Percentiles rank a stretch among this genome's conserved stretches.
Conservation (phyloP, 768 basidiomycete genomes). For the Psilocybe tampanensis region DNA sequence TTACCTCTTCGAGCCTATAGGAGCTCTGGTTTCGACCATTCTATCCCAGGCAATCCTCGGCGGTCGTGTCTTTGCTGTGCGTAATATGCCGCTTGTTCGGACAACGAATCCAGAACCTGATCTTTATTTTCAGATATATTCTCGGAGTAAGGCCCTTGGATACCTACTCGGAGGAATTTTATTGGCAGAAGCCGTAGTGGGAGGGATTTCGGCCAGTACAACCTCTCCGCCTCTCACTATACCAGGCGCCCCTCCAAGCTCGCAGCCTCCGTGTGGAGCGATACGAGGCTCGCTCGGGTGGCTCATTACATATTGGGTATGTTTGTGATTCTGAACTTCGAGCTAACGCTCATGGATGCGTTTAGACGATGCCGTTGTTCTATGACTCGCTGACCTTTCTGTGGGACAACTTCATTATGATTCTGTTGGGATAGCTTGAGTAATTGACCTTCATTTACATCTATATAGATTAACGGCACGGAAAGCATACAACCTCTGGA, state of each 20-base stretch:
- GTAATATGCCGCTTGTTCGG: neutral
- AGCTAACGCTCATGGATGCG: neutral
- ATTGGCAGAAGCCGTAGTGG: constrained; percentile 13
- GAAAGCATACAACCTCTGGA: constrained; percentile 15
- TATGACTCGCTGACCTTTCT: constrained; percentile 22
- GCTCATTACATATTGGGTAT: constrained; percentile 7
- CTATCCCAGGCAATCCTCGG: constrained; percentile 28
- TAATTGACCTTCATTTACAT: too few relatives aligned
- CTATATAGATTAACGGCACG: constrained; percentile 13
- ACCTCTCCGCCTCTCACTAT: constrained; percentile 13
- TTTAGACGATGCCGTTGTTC: constrained; percentile 17
- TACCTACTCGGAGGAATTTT: constrained; percentile 15
- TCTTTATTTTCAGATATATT: constrained; percentile 23
- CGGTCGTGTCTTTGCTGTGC: constrained; percentile 25
- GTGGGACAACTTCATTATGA: too few relatives aligned
- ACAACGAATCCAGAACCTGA: too few relatives aligned
- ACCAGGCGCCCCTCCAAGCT: constrained; percentile 10
- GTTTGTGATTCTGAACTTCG: neutral
- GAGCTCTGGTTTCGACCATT: constrained; percentile 24
- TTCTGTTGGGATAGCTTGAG: too few relatives aligned
- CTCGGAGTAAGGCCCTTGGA: constrained; percentile 14
- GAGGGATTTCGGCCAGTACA: constrained; percentile 19
- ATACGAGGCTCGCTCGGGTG: constrained; percentile 20
- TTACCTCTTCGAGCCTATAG: constrained; percentile 24
- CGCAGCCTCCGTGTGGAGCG: constrained; percentile 21